Evolutionary conservation across 768 basidiomycete genomes (phyloP), one percentile per base, ranked within the genome.

Genomic region (Auriscalpium vulgare): DNA sequence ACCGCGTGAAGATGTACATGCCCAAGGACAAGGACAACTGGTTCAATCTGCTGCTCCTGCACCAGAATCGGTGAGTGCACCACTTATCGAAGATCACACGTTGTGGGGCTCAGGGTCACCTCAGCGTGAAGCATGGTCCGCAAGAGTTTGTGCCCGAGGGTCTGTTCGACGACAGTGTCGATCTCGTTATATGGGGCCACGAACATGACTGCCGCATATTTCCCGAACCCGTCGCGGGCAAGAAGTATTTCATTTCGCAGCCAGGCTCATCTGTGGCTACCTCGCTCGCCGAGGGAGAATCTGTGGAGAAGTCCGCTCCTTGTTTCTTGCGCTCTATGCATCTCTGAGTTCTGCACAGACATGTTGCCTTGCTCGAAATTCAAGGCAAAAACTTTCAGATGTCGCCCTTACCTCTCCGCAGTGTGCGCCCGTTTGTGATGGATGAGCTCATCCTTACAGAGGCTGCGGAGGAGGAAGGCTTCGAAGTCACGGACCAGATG

Each of bases 101-200:
- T 21, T 23, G 11, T 37, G 2, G 40, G 53, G 54, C 23, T 35
- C 16, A 10, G 37, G 45, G 2, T 38, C 16, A 47, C 62, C 40
- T 2, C 59, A 97, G 95, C 23, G 95, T 97, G 3, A 87, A 91
- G 63, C 97, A 94, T 67, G 94, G 92, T 1, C 92, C 93, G 16
- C 92, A 97, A 67, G 89, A 93, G 62, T 92, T 80, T 11, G 95
- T 98, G 1, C 94, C 95, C 8, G 97, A 98, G 65, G 88, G 89
- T 58, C 88, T 97, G 84, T 99, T 99, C 62, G 95, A 98, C 66
- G 92, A 99, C 66, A 88, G 85, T 63, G 78, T 97, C 37, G 84
- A 97, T 63, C 78, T 99, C 14, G 91, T 99, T 8, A 77, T 99
- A 2, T 99, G 97, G 97, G 97, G 97, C 8, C 97, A 99, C 68